A percentile compares a stretch with the other conserved stretches of the same genome.
These are phyloP conservation scores for Phascolomyces articulosus DNA, from an alignment of 371 early-diverging fungal genomes.

Conservation along the genomic window DNA sequence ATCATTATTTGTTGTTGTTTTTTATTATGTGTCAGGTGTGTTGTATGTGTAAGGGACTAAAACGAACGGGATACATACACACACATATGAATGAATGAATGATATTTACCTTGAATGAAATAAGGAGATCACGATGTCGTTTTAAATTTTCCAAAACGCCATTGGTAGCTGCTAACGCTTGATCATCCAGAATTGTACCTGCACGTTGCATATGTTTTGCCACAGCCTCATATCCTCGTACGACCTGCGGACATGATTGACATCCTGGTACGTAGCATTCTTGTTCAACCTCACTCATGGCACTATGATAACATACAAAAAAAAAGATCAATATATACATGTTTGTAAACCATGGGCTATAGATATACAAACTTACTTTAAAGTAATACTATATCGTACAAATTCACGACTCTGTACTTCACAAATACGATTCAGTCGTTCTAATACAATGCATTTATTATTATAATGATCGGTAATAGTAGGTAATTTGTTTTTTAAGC, in stretches of 20 bases:
- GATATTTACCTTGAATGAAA: conserved; percentile 44
- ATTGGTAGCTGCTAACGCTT: conserved; percentile 39
- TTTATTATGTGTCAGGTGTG: not conserved
- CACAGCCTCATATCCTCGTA: conserved; percentile 51
- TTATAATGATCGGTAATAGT: conserved; percentile 58
- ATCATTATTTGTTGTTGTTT: not conserved
- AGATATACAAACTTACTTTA: conserved; percentile 41
- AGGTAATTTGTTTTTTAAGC: conserved; percentile 27
- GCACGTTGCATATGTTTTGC: conserved; percentile 46
- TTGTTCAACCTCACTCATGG: conserved; percentile 52
- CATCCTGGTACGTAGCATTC: conserved; percentile 54
- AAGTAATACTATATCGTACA: conserved; percentile 46
- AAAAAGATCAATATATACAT: not conserved
- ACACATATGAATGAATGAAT: not conserved
- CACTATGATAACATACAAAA: conserved; percentile 24
- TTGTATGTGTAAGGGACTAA: not conserved
- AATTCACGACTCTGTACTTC: conserved; percentile 56
- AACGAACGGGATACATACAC: not conserved
- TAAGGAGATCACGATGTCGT: conserved; percentile 58
- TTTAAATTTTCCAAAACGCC: conserved; percentile 61
- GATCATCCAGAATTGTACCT: conserved; percentile 46
- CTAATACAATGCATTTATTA: conserved; percentile 55
- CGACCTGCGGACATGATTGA: conserved; percentile 48
- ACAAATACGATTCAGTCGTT: conserved; percentile 53
- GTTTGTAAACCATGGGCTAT: too few relatives aligned